Percentiles rank a stretch among this genome's conserved stretches.
phyloP scores from a whole-genome alignment of 2,329 filamentous ascomycete species.

The Trichoderma asperellum region DNA sequence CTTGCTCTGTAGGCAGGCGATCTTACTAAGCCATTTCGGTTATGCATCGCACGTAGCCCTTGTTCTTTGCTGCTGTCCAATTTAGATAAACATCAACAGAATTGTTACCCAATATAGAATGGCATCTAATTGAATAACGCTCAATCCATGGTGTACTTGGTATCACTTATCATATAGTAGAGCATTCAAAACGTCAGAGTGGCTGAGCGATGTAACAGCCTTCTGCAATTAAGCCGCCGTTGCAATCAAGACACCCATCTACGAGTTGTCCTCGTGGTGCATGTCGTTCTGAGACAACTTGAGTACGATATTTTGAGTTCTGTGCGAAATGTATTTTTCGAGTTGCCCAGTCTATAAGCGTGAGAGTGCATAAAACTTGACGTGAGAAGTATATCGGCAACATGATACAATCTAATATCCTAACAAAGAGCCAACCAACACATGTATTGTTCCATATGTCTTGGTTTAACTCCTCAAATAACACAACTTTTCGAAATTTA shows the following conservation, averaged over 20 bases:
- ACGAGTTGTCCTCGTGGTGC: not conserved
- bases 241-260: not conserved
- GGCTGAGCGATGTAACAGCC: not conserved
- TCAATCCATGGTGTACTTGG: not conserved
- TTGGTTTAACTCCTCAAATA: not conserved
- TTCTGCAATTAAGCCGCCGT: not conserved
- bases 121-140: not conserved
- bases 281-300: not conserved
- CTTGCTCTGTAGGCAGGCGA: too few relatives aligned
- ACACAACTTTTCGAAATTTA: too few relatives aligned
- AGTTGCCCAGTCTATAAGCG: rapidly evolving
- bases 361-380: not conserved
- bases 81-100: not conserved
- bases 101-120: not conserved
- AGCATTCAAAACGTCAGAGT: not conserved
- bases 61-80: not conserved
- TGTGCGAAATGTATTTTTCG: not conserved
- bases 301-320: too few relatives aligned
- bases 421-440: not conserved
- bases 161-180: not conserved
- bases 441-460: not conserved
- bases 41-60: not conserved
- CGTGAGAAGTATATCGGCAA: not conserved
- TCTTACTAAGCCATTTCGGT: not conserved
- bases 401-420: not conserved